Percentiles rank a stretch among this genome's conserved stretches.
Evolutionary conservation across 1,284 basidiomycete genomes (phyloP).

Genomic region (Cryptococcus sp.): DNA sequence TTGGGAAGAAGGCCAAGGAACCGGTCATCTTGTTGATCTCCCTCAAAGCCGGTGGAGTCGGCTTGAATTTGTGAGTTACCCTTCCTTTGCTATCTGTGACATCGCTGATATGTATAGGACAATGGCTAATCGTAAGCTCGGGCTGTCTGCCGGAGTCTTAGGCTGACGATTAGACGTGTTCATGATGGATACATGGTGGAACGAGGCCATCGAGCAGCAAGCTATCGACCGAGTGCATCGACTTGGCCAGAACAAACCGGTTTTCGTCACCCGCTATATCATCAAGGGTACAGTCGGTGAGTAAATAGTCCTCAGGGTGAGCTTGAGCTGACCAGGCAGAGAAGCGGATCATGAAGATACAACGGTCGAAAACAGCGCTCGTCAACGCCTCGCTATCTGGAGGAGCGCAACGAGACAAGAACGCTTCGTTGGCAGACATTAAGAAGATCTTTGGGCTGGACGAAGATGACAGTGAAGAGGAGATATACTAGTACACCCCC

Average conservation of each 20-base stretch:
- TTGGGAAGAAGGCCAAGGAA: constrained; percentile 60
- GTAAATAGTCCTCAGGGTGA: constrained; percentile 21
- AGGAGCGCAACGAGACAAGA: constrained; percentile 33
- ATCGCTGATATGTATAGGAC: constrained; percentile 1
- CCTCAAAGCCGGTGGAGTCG: constrained; percentile 90
- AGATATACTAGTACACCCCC: constrained; percentile 27
- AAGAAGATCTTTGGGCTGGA: constrained; percentile 47
- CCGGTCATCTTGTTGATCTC: constrained; percentile 81
- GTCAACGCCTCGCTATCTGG: constrained; percentile 45
- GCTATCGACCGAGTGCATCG: constrained; percentile 57
- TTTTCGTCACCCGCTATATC: constrained; percentile 87
- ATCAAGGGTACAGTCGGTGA: constrained; percentile 57
- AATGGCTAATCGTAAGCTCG: constrained; percentile 16
- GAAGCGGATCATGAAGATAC: constrained; percentile 64
- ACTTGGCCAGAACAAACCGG: constrained; percentile 49
- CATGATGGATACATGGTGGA: constrained; percentile 98
- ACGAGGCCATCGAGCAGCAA: constrained; percentile 82
- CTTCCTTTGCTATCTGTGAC: constrained; percentile 24
- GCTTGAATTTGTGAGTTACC: constrained; percentile 59
- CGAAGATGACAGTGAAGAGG: constrained; percentile 43
- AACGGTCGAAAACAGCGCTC: constrained; percentile 45
- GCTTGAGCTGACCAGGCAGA: constrained; percentile 3
- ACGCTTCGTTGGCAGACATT: constrained; percentile 41
- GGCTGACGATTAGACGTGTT: constrained; percentile 67
- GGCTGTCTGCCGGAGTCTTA: neutral